Evolutionary conservation across 225 moss, liverwort and hornwort genomes (phyloP).

Genomic region (Takakia lepidozioides): DNA sequence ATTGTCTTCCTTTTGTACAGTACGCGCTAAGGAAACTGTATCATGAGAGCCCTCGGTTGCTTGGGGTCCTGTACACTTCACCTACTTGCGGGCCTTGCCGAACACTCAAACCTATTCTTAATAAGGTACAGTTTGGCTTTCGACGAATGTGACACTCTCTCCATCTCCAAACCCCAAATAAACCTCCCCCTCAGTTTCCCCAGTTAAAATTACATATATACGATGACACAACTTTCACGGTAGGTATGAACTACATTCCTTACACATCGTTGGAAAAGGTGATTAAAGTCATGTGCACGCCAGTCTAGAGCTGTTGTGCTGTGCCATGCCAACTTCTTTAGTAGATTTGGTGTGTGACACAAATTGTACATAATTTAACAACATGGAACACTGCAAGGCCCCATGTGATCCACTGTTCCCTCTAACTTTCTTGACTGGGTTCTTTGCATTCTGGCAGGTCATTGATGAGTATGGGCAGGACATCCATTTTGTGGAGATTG

Average conservation of each 20-base stretch:
- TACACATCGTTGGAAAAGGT: not conserved
- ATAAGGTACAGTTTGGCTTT: too few relatives aligned
- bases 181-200: not conserved
- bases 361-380: too few relatives aligned
- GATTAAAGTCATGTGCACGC: too few relatives aligned
- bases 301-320: too few relatives aligned
- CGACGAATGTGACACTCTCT: too few relatives aligned
- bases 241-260: too few relatives aligned
- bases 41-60: constrained; percentile 92
- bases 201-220: not conserved
- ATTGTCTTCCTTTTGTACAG: constrained; percentile 20
- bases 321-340: too few relatives aligned
- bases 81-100: constrained; percentile 96
- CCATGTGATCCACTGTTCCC: too few relatives aligned
- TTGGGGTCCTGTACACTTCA: constrained; percentile 90
- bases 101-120: constrained; percentile 83
- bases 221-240: not conserved
- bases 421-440: not conserved
- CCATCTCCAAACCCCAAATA: too few relatives aligned
- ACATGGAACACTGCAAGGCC: too few relatives aligned
- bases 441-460: constrained; percentile 40
- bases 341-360: too few relatives aligned
- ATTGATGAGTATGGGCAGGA: constrained; percentile 75
- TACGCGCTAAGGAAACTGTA: constrained; percentile 92
- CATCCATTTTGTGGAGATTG: constrained; percentile 90